These are phyloP conservation scores for Myxozyma monticola DNA, from an alignment of 805 yeast genomes.

Conservation along the genomic window DNA sequence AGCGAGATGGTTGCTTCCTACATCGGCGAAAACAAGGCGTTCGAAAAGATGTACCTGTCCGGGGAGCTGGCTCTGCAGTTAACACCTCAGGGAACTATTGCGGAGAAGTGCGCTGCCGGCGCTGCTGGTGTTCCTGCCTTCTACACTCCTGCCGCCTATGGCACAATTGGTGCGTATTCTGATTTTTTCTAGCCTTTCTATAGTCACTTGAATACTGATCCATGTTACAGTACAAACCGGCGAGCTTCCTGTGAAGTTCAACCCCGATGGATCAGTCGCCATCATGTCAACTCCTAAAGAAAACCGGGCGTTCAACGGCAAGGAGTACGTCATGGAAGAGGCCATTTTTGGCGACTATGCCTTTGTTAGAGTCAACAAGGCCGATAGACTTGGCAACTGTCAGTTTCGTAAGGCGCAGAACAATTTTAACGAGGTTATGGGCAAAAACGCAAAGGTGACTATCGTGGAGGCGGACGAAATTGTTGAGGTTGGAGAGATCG, in stretches of 20 bases:
- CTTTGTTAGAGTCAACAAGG: conserved; percentile 49
- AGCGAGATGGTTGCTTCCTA: conserved; percentile 48
- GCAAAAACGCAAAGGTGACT: conserved; percentile 46
- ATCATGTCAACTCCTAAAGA: conserved; percentile 45
- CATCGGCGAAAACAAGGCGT: conserved; percentile 48
- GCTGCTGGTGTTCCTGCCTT: conserved; percentile 52
- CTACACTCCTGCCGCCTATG: conserved; percentile 51
- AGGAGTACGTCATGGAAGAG: conserved; percentile 46
- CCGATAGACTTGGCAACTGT: conserved; percentile 50
- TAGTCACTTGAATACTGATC: not conserved
- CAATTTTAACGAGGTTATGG: conserved; percentile 49
- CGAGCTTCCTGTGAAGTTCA: conserved; percentile 47
- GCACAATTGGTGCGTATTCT: conserved; percentile 39
- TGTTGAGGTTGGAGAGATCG: conserved; percentile 48
- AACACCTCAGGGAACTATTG: conserved; percentile 53
- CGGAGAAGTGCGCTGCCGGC: conserved; percentile 50
- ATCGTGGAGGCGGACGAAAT: conserved; percentile 53
- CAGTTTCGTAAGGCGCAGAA: conserved; percentile 48
- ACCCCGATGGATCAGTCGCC: conserved; percentile 41
- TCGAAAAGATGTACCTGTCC: conserved; percentile 44
- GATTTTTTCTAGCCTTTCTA: too few relatives aligned
- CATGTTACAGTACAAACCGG: conserved; percentile 48
- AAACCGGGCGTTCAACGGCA: conserved; percentile 45
- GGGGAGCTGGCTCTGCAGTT: conserved; percentile 50
- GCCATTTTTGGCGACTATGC: conserved; percentile 51